A percentile compares a stretch with the other conserved stretches of the same genome.
Evolutionary conservation across 2,329 filamentous ascomycete species (phyloP).

Genomic region (Xylaria sp.): DNA sequence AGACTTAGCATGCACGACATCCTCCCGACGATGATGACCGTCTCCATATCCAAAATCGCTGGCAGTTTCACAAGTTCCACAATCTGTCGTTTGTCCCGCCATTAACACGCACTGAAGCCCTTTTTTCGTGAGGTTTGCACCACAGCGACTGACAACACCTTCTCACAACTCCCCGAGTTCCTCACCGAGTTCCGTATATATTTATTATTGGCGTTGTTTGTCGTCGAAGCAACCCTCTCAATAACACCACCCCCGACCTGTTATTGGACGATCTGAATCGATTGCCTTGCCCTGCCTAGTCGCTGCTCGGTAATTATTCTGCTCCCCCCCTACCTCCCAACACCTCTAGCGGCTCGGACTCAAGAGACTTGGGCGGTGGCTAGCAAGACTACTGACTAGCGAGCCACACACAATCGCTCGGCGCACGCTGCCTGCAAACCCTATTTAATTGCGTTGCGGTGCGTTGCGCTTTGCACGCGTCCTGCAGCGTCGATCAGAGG

Average conservation of each 20-base stretch:
- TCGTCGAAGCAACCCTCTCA: slow-evolving; percentile 1
- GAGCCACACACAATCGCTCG: background rate
- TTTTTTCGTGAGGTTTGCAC: slow-evolving; percentile 29
- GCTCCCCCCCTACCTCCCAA: background rate
- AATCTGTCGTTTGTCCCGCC: slow-evolving; percentile 26
- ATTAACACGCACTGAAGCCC: slow-evolving; percentile 34
- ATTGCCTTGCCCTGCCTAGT: background rate
- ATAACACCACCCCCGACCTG: background rate
- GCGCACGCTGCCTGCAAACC: background rate
- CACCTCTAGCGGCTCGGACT: background rate
- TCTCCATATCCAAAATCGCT: slow-evolving; percentile 25
- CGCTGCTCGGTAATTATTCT: background rate
- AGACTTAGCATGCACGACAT: slow-evolving; percentile 2
- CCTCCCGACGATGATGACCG: slow-evolving; percentile 31
- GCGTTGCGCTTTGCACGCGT: background rate
- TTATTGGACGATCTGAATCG: background rate
- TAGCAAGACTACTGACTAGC: background rate
- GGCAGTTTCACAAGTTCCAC: slow-evolving; percentile 24
- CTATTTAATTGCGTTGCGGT: background rate
- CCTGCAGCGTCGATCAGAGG: background rate
- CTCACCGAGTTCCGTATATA: background rate
- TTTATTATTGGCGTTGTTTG: background rate
- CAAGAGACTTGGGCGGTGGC: background rate
- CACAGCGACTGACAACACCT: slow-evolving; percentile 6
- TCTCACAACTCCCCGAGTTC: slow-evolving; percentile 1